Conservation (phyloP, 2,329 filamentous ascomycete genomes). For the Chrysoporthe puriensis region DNA sequence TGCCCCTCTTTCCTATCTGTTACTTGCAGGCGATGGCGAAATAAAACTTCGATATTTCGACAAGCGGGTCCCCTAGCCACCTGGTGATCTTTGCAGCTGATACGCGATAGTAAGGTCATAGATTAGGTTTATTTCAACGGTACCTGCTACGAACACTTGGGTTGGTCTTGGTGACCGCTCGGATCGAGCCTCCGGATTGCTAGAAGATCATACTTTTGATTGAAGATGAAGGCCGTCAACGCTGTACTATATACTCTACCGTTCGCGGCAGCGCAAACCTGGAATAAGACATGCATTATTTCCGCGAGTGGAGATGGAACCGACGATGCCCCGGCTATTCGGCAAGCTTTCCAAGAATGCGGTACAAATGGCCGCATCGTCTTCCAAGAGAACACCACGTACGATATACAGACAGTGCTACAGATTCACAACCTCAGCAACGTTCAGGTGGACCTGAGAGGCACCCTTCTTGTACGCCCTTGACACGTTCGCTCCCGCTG, state of each 20-base stretch:
- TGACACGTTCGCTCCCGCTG: neutral
- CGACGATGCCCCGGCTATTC: conserved; percentile 16
- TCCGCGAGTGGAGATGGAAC: conserved; percentile 4
- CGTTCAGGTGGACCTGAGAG: conserved; percentile 20
- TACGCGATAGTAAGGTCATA: neutral
- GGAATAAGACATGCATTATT: conserved; percentile 13
- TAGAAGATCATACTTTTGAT: neutral
- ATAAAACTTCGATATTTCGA: conserved; percentile 3
- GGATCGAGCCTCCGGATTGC: neutral
- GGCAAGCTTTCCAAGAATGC: conserved; percentile 17
- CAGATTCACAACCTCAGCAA: conserved; percentile 21
- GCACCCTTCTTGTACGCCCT: conserved; percentile 12
- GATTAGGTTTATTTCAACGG: neutral
- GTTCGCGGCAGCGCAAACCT: conserved; percentile 2
- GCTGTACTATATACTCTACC: neutral
- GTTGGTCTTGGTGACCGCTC: neutral
- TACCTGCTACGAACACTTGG: neutral
- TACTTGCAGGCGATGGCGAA: conserved; percentile 8
- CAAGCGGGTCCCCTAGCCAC: neutral
- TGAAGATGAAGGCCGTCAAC: conserved; percentile 1
- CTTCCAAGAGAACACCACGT: conserved; percentile 17
- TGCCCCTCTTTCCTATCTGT: neutral
- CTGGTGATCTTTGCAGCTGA: neutral
- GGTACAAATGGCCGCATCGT: conserved; percentile 7
- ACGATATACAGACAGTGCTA: conserved; percentile 16